Base-by-base conservation (phyloP, 371 early-diverging fungal genomes). In the Mortierella sp. region DNA sequence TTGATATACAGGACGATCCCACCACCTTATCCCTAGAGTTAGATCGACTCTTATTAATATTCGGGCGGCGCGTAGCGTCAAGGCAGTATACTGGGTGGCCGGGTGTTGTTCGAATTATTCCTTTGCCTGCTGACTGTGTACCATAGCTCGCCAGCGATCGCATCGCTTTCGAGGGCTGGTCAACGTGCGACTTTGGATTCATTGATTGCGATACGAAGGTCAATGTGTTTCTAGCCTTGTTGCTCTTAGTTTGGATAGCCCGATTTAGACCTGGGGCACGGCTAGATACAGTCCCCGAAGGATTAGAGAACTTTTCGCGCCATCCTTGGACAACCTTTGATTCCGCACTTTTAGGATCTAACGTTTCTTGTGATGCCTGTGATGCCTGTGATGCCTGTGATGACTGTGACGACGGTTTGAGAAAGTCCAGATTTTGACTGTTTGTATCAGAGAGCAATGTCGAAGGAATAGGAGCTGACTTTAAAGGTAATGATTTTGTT, bases 221-320 rank as follows among this genome's bases (percentile, higher is more conserved):
- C 13, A 8, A 4, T n/a, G 22, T 41, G 50, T 21, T 38, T 24
- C 36, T 60, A 19, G 19, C 16, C 60, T 19, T 50, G 45, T 11
- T 32, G 24, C 53, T 65, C n/a, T 65, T 53, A 4, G 53, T n/a
- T 21, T 74, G 69, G 40, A 65, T 41, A 16, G 72, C 69, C n/a
- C 75, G 67, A 21, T 48, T 80, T 58, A 75, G 22, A 6, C 75
- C 81, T 15, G 69, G 22, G 0, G 65, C 36, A 5, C 65, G 59
- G 11, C 45, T 32, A 15, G 41, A 3, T 16, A 47, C 15, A 7
- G 57, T 16, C 16, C 66, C 66, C 1, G 69, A 41, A 13, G 67
- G 47, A 21, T 71, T 67, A n/a, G 72, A 71, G 63, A 80, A 80
- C 58, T 75, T 74, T 28, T 80, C 76, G 3, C 69, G 72, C 81